Percentiles rank a stretch among this genome's conserved stretches.
phyloP scores from a whole-genome alignment of 495 filamentous ascomycete species.

The Lasiosphaeriaceae sp. region DNA sequence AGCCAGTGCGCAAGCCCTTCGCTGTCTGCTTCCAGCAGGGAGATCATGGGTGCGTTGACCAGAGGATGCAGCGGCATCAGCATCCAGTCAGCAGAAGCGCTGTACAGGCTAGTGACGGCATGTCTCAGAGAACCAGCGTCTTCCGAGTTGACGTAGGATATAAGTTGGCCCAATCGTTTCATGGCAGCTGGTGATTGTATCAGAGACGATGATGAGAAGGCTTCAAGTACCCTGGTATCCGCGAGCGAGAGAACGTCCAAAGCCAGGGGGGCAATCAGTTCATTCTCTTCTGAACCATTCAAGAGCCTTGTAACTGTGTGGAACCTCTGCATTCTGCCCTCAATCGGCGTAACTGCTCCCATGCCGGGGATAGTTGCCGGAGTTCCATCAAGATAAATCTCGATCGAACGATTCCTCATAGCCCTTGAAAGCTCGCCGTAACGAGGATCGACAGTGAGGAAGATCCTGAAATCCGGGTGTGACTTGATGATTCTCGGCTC shows the following conservation, averaged over 20 bases:
- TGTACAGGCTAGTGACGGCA: conserved; percentile 22
- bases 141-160: conserved; percentile 24
- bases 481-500: conserved; percentile 74
- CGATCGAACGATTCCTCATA: conserved; percentile 92
- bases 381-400: conserved; percentile 66
- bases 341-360: conserved; percentile 36
- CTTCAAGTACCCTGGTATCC: conserved; percentile 31
- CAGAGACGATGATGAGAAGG: conserved; percentile 17
- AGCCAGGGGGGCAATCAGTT: conserved; percentile 19
- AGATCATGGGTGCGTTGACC: conserved; percentile 56
- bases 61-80: conserved; percentile 60
- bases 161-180: conserved; percentile 12
- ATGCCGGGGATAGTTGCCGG: conserved; percentile 15
- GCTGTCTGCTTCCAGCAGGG: conserved; percentile 27
- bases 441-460: conserved; percentile 88
- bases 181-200: conserved; percentile 15
- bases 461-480: conserved; percentile 85
- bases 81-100: conserved; percentile 21
- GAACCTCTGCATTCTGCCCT: conserved; percentile 39
- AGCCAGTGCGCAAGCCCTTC: conserved; percentile 41
- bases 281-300: conserved; percentile 13
- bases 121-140: conserved; percentile 24
- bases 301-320: conserved; percentile 18
- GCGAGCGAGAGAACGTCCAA: conserved; percentile 34
- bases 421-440: conserved; percentile 93